phyloP scores from a whole-genome alignment of 2,329 filamentous ascomycete genomes.

The Paecilomyces sp. region DNA sequence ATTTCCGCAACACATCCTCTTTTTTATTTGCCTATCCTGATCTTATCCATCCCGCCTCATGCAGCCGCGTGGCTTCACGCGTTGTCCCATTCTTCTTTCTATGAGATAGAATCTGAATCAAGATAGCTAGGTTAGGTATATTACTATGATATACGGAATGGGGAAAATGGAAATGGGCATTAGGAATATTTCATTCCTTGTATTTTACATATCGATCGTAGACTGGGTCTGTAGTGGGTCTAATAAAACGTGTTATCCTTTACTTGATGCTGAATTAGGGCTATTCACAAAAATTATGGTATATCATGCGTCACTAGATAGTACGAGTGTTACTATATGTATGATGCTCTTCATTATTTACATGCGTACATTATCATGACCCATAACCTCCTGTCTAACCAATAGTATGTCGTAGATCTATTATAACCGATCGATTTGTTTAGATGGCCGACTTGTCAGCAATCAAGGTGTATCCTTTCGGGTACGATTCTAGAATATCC shows the following conservation, averaged over 20 bases:
- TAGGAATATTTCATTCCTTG: neutral
- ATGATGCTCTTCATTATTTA: no score
- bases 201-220: neutral
- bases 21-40: neutral
- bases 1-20: no score
- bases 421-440: neutral
- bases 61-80: neutral
- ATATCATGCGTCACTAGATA: no score
- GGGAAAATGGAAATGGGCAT: neutral
- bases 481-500: constrained; percentile 23
- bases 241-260: no score
- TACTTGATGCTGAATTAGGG: no score
- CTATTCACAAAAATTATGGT: no score
- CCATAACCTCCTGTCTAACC: no score
- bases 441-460: neutral
- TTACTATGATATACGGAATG: neutral
- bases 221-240: no score
- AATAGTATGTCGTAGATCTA: neutral
- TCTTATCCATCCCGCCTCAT: neutral
- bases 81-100: neutral
- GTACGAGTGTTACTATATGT: no score
- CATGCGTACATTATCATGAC: no score
- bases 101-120: neutral
- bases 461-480: neutral
- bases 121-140: neutral